Evolutionary conservation across 176 grass and related monocot genomes (phyloP).

Genomic region (Ensete ventricosum): DNA sequence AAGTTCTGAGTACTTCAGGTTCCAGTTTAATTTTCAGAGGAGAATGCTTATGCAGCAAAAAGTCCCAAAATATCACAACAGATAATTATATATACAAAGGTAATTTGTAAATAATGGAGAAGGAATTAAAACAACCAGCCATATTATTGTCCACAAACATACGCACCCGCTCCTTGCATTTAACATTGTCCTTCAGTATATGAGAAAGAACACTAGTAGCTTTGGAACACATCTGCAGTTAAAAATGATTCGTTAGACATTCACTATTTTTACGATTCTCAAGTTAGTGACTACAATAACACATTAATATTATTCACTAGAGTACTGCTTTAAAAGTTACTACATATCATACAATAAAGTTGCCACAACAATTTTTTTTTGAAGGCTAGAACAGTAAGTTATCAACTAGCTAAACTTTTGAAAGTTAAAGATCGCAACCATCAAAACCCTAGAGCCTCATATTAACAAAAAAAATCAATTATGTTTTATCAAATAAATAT

Average conservation of each 20-base stretch:
- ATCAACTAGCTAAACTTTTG: not conserved
- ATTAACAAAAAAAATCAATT: not conserved
- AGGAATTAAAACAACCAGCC: conserved; percentile 9
- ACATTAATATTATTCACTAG: too few relatives aligned
- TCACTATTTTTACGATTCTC: too few relatives aligned
- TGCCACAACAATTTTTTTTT: not conserved
- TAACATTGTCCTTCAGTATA: conserved; percentile 86
- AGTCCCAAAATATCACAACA: not conserved
- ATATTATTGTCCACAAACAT: conserved; percentile 17
- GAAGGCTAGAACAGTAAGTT: not conserved
- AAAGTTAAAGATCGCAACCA: not conserved
- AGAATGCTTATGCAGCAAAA: not conserved
- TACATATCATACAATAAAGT: not conserved
- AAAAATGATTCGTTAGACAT: not conserved
- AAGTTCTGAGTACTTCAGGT: conserved; percentile 17
- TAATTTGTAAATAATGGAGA: too few relatives aligned
- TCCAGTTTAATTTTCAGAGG: conserved; percentile 5
- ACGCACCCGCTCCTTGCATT: conserved; percentile 89
- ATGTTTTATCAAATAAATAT: not conserved
- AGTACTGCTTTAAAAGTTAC: not conserved
- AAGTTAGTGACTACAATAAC: too few relatives aligned
- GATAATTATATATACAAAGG: not conserved
- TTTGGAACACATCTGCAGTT: conserved; percentile 74
- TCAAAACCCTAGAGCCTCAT: not conserved
- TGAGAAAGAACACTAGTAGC: conserved; percentile 85